Evolutionary conservation across 768 basidiomycete species (phyloP).

Genomic region (Boletus rubroflammeus): DNA sequence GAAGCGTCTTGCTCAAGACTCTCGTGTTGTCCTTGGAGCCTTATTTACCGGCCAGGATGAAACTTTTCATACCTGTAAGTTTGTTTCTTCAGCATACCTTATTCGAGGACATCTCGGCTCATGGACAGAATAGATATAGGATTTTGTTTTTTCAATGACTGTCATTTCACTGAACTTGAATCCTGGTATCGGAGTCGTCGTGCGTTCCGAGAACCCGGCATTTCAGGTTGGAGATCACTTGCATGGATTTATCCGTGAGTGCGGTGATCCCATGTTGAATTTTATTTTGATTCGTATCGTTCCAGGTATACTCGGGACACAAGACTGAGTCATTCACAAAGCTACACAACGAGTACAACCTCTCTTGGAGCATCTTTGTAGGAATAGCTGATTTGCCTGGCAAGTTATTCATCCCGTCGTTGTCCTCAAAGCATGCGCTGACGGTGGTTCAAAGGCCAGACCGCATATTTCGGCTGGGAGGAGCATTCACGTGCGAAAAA

Average conservation of each 20-base stretch:
- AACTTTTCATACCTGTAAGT: slow-evolving; percentile 31
- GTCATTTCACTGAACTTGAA: not conserved
- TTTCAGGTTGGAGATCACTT: slow-evolving; percentile 16
- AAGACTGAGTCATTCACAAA: not conserved
- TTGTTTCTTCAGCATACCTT: slow-evolving; percentile 23
- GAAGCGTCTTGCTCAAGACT: slow-evolving; percentile 48
- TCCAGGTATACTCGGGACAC: slow-evolving; percentile 14
- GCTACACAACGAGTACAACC: slow-evolving; percentile 25
- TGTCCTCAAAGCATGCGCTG: slow-evolving; percentile 1
- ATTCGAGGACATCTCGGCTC: not conserved
- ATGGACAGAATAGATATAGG: slow-evolving; percentile 8
- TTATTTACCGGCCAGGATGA: slow-evolving; percentile 41
- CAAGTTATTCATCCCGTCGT: not conserved
- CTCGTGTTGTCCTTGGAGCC: slow-evolving; percentile 48
- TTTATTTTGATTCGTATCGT: slow-evolving; percentile 27
- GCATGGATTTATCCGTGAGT: slow-evolving; percentile 24
- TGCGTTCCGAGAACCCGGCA: slow-evolving; percentile 15
- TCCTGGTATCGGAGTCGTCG: slow-evolving; percentile 32
- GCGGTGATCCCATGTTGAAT: slow-evolving; percentile 2
- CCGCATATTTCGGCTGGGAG: slow-evolving; percentile 15
- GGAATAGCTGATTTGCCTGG: slow-evolving; percentile 29
- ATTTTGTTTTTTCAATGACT: not conserved
- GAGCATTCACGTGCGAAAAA: slow-evolving; percentile 15
- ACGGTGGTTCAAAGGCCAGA: slow-evolving; percentile 16
- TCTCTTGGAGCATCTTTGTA: slow-evolving; percentile 30